Conservation (phyloP, 306 rosid species). For the Begonia loranthoides region DNA sequence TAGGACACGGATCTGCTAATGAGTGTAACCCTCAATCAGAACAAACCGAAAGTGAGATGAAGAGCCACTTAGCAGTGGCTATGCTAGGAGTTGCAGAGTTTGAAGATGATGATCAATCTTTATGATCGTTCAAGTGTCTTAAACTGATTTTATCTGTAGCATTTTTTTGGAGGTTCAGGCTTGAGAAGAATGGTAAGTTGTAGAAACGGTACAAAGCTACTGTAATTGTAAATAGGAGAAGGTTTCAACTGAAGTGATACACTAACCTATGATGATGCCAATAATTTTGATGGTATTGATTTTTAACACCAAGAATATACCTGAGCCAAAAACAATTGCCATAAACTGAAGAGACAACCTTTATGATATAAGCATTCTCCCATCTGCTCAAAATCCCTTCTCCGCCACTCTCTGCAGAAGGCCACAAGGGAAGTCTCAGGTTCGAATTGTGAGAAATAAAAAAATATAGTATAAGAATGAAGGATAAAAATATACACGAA, state of each 20-base stretch:
- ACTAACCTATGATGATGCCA: too few species aligned
- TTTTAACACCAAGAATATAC: too few species aligned
- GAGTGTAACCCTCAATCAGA: constrained; percentile 67
- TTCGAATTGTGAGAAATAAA: constrained; percentile 87
- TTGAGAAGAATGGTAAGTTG: not conserved
- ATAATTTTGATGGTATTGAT: too few species aligned
- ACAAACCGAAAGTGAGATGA: constrained; percentile 62
- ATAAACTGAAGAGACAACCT: constrained; percentile 37
- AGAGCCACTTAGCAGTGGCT: constrained; percentile 77
- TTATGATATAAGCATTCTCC: constrained; percentile 82
- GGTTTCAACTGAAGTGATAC: not conserved
- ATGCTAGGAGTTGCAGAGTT: constrained; percentile 89
- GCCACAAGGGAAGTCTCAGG: constrained; percentile 93
- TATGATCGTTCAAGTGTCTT: constrained; percentile 15
- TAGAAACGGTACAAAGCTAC: not conserved
- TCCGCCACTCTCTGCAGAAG: constrained; percentile 77
- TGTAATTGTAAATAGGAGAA: not conserved
- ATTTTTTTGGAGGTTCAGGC: not conserved
- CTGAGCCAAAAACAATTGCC: too few species aligned
- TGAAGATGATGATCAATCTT: constrained; percentile 69
- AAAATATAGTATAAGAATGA: too few species aligned
- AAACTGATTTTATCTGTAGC: not conserved
- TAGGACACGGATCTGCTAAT: constrained; percentile 59
- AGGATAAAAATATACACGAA: too few species aligned
- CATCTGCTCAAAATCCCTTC: constrained; percentile 91